Evolutionary conservation across 2,329 filamentous ascomycete genomes (phyloP).

Genomic region (Pyricularia pennisetigena): DNA sequence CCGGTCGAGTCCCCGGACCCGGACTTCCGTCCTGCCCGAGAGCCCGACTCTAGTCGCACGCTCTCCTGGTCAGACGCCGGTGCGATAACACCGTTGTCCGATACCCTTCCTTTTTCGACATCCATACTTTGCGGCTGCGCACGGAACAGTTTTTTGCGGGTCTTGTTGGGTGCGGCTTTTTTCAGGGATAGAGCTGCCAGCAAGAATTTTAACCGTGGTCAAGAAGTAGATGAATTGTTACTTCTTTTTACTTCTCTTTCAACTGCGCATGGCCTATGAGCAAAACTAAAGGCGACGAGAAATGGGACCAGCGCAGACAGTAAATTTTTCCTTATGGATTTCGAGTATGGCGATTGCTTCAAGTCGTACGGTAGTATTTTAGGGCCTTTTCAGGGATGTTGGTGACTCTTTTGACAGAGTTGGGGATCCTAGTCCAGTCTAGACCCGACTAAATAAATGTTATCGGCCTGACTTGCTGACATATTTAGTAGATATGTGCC

Average conservation of each 20-base stretch:
- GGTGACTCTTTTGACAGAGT: neutral
- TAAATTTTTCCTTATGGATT: neutral
- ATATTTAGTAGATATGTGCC: neutral
- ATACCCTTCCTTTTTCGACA: neutral
- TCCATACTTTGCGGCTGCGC: neutral
- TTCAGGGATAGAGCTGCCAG: neutral
- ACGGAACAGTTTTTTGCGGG: neutral
- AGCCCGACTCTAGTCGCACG: neutral
- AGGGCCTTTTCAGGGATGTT: neutral
- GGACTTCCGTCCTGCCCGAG: neutral
- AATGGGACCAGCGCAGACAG: neutral
- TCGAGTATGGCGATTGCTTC: neutral
- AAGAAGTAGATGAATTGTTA: neutral
- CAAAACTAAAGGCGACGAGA: neutral
- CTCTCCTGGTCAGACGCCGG: neutral
- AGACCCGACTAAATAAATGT: neutral
- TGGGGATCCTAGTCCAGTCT: neutral
- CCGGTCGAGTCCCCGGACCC: neutral
- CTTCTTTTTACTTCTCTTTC: neutral
- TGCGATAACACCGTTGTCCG: neutral
- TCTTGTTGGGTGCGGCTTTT: neutral
- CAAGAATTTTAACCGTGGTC: neutral
- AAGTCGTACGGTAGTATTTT: neutral
- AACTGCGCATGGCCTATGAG: neutral
- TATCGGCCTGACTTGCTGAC: neutral